These are phyloP conservation scores for Paecilomyces dactylethromorphus DNA, from an alignment of 2,329 filamentous ascomycete genomes.

Conservation along the genomic window DNA sequence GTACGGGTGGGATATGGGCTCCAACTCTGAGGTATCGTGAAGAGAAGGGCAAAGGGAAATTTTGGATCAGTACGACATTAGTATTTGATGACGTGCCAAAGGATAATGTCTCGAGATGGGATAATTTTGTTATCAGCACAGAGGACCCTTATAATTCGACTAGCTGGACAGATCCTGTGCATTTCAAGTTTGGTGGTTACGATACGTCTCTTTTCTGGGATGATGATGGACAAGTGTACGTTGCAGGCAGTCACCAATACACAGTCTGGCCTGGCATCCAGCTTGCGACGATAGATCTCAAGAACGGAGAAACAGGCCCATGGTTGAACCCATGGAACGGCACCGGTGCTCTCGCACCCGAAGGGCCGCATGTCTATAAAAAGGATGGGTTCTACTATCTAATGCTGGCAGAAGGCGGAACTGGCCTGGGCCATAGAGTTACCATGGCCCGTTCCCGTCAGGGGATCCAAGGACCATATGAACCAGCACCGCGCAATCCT, in stretches of 20 bases:
- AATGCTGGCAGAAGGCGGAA: constrained; percentile 41
- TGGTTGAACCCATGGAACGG: constrained; percentile 38
- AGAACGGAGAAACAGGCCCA: constrained; percentile 9
- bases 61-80: neutral
- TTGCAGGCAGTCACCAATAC: constrained; percentile 10
- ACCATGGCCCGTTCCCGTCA: constrained; percentile 22
- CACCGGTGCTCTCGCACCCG: constrained; percentile 34
- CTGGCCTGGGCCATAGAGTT: constrained; percentile 18
- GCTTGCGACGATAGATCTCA: constrained; percentile 20
- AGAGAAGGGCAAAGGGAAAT: neutral
- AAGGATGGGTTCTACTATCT: constrained; percentile 46
- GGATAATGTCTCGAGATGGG: neutral
- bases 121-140: constrained; percentile 36
- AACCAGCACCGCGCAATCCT: constrained; percentile 32
- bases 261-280: constrained; percentile 3
- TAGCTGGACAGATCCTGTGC: constrained; percentile 37
- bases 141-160: constrained; percentile 34
- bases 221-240: constrained; percentile 32
- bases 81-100: neutral
- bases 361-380: constrained; percentile 47
- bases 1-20: neutral
- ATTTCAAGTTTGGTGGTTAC: constrained; percentile 32
- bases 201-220: constrained; percentile 45
- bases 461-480: constrained; percentile 32
- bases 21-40: neutral